Evolutionary conservation across 257 asterid species (phyloP).

Genomic region (Galeopsis tetrahit): DNA sequence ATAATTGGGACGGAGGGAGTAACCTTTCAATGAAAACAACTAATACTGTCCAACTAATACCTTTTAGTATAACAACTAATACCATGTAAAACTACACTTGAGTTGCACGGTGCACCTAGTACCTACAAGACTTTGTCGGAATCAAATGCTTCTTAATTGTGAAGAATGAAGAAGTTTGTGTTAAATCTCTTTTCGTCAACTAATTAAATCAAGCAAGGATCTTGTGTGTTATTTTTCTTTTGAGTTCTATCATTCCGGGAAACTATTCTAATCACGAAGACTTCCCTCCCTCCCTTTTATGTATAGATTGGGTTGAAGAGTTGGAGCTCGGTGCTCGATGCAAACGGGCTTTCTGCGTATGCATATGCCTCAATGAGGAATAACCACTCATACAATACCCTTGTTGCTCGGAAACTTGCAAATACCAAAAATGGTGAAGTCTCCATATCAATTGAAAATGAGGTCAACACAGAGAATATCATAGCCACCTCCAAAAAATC

Average conservation of each 20-base stretch:
- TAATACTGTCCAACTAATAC: no score
- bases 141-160: not conserved
- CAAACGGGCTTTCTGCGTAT: slow-evolving; percentile 74
- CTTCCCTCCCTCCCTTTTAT: not conserved
- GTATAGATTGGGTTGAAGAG: slow-evolving; percentile 68
- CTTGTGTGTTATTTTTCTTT: not conserved
- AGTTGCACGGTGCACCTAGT: no score
- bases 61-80: no score
- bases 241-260: not conserved
- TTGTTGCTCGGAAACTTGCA: slow-evolving; percentile 62
- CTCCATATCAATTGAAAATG: slow-evolving; percentile 50
- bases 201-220: not conserved
- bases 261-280: not conserved
- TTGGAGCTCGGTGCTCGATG: slow-evolving; percentile 79
- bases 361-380: slow-evolving; percentile 79
- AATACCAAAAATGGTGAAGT: slow-evolving; percentile 50
- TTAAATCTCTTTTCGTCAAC: not conserved
- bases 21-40: no score
- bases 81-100: no score
- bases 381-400: slow-evolving; percentile 66
- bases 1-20: no score
- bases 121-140: not conserved
- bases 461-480: slow-evolving; percentile 37
- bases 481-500: slow-evolving; percentile 33
- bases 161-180: not conserved